phyloP scores from a whole-genome alignment of 495 filamentous ascomycete species.

The Penicilliopsis zonata region DNA sequence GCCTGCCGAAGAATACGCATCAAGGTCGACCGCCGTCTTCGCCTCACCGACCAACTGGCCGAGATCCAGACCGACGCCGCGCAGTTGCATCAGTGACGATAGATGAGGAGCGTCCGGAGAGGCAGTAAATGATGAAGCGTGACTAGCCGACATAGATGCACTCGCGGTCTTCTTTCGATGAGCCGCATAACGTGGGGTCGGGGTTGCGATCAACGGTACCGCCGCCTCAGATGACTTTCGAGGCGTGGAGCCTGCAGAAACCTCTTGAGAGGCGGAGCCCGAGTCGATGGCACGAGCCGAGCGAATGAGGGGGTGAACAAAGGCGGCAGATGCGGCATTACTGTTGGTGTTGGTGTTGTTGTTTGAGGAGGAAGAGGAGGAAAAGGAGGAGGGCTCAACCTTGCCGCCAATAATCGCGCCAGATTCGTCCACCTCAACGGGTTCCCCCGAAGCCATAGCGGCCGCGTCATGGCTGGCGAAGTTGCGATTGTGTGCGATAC shows the following conservation, averaged over 20 bases:
- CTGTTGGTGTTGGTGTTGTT: no score
- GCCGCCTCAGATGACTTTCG: background rate
- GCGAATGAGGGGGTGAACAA: constrained; percentile 60
- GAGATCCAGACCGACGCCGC: constrained; percentile 53
- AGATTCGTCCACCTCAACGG: constrained; percentile 57
- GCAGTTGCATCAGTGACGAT: constrained; percentile 54
- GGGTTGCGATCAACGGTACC: background rate
- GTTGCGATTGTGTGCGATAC: constrained; percentile 82
- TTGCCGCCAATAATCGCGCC: constrained; percentile 43
- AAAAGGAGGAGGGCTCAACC: constrained; percentile 31
- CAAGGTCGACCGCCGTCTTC: constrained; percentile 15
- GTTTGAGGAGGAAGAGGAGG: no score
- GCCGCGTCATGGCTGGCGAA: constrained; percentile 93
- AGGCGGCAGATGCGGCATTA: constrained; percentile 27
- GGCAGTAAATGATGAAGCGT: constrained; percentile 22
- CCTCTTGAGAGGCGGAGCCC: constrained; percentile 19
- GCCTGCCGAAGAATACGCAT: constrained; percentile 14
- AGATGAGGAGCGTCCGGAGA: constrained; percentile 67
- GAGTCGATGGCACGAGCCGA: constrained; percentile 45
- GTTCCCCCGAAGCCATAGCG: constrained; percentile 75
- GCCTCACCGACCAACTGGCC: constrained; percentile 31
- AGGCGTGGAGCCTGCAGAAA: constrained; percentile 29
- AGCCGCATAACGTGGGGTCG: background rate
- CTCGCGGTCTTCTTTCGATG: background rate
- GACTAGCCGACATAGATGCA: constrained; percentile 6